A percentile compares a stretch with the other conserved stretches of the same genome.
Conservation (phyloP, 352 stramenopile genomes). For the Thalassiosira sp. region DNA sequence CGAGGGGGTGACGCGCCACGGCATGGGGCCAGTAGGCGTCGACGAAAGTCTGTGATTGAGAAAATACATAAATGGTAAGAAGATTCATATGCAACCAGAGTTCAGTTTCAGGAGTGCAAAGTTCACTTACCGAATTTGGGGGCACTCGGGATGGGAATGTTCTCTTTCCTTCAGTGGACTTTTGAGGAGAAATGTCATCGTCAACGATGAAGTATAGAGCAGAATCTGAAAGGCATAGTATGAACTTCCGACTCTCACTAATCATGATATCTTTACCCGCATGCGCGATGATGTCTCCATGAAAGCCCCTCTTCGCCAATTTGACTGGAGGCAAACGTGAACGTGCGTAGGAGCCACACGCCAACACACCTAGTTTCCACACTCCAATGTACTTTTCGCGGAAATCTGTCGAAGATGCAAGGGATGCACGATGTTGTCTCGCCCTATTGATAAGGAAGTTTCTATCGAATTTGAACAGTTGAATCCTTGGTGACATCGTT, state of each 20-base stretch:
- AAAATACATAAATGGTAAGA: not conserved
- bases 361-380: constrained; percentile 72
- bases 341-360: constrained; percentile 67
- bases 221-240: constrained; percentile 64
- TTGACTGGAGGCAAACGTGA: constrained; percentile 55
- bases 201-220: constrained; percentile 77
- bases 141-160: constrained; percentile 74
- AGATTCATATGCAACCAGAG: not conserved
- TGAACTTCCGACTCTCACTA: constrained; percentile 64
- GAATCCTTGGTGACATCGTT: constrained; percentile 25
- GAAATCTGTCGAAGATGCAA: constrained; percentile 10
- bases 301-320: constrained; percentile 57
- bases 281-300: constrained; percentile 58
- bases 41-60: constrained; percentile 44
- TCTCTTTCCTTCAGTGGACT: constrained; percentile 38
- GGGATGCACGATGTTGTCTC: constrained; percentile 5
- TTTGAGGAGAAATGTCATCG: constrained; percentile 53
- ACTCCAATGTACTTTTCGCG: constrained; percentile 67
- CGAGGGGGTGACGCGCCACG: constrained; percentile 59
- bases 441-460: constrained; percentile 18
- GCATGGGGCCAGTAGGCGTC: constrained; percentile 74
- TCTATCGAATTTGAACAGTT: constrained; percentile 47
- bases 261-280: constrained; percentile 48
- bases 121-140: constrained; percentile 22
- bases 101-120: not conserved